These are phyloP conservation scores for Phytopythium ostracodes DNA, from an alignment of 352 stramenopile species.

Conservation along the genomic window DNA sequence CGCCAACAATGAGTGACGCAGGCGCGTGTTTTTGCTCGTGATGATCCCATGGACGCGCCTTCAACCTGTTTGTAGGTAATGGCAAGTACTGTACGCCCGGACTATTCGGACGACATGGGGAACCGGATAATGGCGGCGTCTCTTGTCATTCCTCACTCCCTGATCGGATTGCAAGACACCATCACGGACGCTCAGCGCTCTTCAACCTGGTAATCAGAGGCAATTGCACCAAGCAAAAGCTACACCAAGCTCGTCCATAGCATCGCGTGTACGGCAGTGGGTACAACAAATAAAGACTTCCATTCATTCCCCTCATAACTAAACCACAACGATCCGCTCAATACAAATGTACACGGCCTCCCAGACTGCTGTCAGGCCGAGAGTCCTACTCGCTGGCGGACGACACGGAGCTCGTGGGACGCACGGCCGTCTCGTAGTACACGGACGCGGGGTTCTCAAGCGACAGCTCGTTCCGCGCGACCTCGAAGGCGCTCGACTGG, in stretches of 20 bases:
- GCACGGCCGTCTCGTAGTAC: conserved; percentile 24
- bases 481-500: conserved; percentile 22
- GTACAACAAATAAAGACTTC: too few species aligned
- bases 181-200: too few species aligned
- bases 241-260: too few species aligned
- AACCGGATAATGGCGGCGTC: too few species aligned
- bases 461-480: conserved; percentile 25
- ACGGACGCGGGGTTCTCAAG: conserved; percentile 26
- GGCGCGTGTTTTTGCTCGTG: neutral
- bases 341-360: neutral
- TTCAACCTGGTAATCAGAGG: too few species aligned
- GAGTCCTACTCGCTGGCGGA: conserved; percentile 6
- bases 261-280: too few species aligned
- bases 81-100: neutral
- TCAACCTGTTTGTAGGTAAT: neutral
- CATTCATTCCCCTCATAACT: too few species aligned
- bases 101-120: too few species aligned
- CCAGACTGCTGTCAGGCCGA: too few species aligned
- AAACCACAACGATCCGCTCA: neutral
- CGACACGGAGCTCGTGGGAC: conserved; percentile 17
- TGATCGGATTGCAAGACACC: too few species aligned
- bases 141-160: neutral
- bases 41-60: neutral
- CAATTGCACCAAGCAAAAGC: too few species aligned
- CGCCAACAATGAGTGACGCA: neutral